These are phyloP conservation scores for Moesziomyces parantarcticus DNA, from an alignment of 1,284 basidiomycete species.

Conservation along the genomic window DNA sequence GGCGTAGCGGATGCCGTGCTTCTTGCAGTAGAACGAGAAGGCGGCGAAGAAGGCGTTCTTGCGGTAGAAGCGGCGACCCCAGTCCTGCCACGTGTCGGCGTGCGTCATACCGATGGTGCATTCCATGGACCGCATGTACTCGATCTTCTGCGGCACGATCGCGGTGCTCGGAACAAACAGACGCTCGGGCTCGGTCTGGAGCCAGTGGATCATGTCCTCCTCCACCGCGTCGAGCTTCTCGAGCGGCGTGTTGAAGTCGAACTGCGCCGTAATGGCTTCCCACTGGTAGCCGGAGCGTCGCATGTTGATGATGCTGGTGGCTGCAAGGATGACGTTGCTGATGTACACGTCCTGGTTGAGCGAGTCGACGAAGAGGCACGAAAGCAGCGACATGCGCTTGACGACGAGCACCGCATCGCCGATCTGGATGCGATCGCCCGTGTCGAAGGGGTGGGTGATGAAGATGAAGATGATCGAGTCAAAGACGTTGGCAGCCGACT, in stretches of 20 bases:
- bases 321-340: constrained; percentile 56
- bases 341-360: constrained; percentile 63
- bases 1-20: constrained; percentile 62
- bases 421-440: constrained; percentile 60
- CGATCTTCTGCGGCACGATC: constrained; percentile 60
- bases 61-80: constrained; percentile 61
- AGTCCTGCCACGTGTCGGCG: constrained; percentile 65
- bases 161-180: constrained; percentile 62
- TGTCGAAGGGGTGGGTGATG: constrained; percentile 65
- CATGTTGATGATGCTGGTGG: constrained; percentile 60
- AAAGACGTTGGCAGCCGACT: constrained; percentile 63
- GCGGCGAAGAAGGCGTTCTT: constrained; percentile 64
- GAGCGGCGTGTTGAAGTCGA: constrained; percentile 61
- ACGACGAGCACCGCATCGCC: constrained; percentile 53
- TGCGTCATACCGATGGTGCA: constrained; percentile 66
- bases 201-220: constrained; percentile 64
- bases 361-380: constrained; percentile 56
- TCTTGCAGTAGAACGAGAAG: constrained; percentile 62
- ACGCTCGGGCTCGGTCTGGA: constrained; percentile 63
- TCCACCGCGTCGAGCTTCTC: constrained; percentile 63
- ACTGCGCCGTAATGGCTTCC: constrained; percentile 59
- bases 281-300: constrained; percentile 63
- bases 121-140: constrained; percentile 60
- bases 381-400: constrained; percentile 63
- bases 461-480: constrained; percentile 67